Evolutionary conservation across 2,329 filamentous ascomycete genomes (phyloP).

Genomic region (Taxawa tesnikishii): DNA sequence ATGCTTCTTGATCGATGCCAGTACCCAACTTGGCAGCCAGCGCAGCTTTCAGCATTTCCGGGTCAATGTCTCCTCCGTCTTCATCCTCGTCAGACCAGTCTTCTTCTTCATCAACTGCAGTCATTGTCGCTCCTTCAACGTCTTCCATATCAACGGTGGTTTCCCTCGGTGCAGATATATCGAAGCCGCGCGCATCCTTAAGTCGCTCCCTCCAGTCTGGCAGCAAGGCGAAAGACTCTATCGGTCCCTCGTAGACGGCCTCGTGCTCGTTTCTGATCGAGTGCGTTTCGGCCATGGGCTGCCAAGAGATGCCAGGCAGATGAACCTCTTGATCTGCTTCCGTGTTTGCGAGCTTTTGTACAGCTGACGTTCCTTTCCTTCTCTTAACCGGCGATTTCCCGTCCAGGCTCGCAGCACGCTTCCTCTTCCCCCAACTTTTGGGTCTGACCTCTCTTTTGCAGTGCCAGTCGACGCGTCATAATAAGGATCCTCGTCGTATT

Average conservation of each 20-base stretch:
- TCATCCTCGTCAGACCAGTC: slow-evolving; percentile 10
- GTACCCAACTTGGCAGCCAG: slow-evolving; percentile 16
- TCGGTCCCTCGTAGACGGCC: slow-evolving; percentile 6
- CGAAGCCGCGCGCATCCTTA: slow-evolving; percentile 12
- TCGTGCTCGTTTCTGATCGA: slow-evolving; percentile 13
- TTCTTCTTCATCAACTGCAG: slow-evolving; percentile 9
- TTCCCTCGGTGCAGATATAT: slow-evolving; percentile 2
- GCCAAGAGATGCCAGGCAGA: too few relatives aligned
- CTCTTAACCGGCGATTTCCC: background rate
- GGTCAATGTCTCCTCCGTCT: slow-evolving; percentile 18
- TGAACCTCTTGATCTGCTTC: too few relatives aligned
- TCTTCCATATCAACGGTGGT: slow-evolving; percentile 3
- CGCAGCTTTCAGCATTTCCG: slow-evolving; percentile 23
- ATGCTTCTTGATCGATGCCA: slow-evolving; percentile 25
- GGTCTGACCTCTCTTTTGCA: background rate
- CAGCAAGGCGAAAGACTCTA: slow-evolving; percentile 25
- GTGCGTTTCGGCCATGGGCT: background rate
- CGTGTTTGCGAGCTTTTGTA: too few relatives aligned
- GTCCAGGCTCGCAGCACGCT: slow-evolving; percentile 5
- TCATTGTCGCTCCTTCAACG: slow-evolving; percentile 8
- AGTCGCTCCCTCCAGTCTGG: slow-evolving; percentile 32
- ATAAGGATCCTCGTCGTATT: slow-evolving; percentile 35
- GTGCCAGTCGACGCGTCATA: slow-evolving; percentile 21
- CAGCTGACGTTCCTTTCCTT: slow-evolving; percentile 1
- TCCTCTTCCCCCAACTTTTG: slow-evolving; percentile 16